Evolutionary conservation across 768 basidiomycete species (phyloP), one percentile per base, ranked within the genome.

Genomic region (Phlebiopsis flavidoalba): DNA sequence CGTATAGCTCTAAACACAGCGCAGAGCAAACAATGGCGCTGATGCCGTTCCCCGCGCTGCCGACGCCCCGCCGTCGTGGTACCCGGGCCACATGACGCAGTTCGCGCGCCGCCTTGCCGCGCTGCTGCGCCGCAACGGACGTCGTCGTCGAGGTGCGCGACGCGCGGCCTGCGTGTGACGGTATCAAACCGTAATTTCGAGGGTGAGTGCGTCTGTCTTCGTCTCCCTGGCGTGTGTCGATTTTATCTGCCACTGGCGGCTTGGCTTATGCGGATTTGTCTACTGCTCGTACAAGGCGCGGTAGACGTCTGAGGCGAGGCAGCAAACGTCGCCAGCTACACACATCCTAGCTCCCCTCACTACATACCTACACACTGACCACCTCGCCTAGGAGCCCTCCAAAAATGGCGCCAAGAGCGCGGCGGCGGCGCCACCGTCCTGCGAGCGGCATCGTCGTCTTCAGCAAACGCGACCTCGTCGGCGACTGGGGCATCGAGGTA

Each of bases 111-210:
- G 83, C 71, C 77, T 97, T 47, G 91, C 93, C 19, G 75, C 81
- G 19, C 77, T 94, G 60, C 81, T 98, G 46, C 83, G 86, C 35
- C 86, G 86, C 62, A n/a, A 93, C 92, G 36, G 89, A 95, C 69
- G 86, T 98, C 58, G 91, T 98, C 54, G 87, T 99, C 63, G 96
- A 99, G 77, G 86, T 95, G 31, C 83, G 96, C 69, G 96, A 99
- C 75, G 86, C 95, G 12, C 85, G 96, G 33, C 79, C 98, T 57
- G 96, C 96, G 6, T 79, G n/a, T 98, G 63, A 95, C 95, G 21
- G 92, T 66, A 91, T 98, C n/a, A 72, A 98, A 98, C 73, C 83
- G 86, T 60, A 86, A 84, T 17, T 83, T 98, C 59, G 95, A 98
- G 81, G 83, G 88, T 89, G 74, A 69, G 84, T 68, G 59, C 62